Evolutionary conservation across 257 asterid genomes (phyloP).

Genomic region (Handroanthus guayacan): DNA sequence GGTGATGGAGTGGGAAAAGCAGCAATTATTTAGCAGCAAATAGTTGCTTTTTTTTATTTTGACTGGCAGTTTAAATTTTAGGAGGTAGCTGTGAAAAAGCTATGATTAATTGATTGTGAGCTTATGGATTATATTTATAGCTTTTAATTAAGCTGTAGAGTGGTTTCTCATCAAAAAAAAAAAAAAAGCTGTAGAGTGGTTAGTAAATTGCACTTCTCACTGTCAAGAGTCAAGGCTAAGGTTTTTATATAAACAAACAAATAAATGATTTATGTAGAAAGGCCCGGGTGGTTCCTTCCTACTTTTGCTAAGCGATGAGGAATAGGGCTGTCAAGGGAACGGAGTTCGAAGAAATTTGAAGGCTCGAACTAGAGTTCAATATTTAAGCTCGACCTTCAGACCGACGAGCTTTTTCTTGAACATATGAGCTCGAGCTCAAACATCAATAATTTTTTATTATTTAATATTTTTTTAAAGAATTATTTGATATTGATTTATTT

Average conservation of each 20-base stretch:
- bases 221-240: background rate
- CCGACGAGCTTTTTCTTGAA: too few species aligned
- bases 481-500: too few species aligned
- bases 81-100: slow-evolving; percentile 25
- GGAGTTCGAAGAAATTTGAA: too few species aligned
- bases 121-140: background rate
- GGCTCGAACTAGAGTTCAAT: too few species aligned
- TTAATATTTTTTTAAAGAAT: too few species aligned
- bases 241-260: background rate
- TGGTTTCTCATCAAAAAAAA: too few species aligned
- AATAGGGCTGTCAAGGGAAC: too few species aligned
- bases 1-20: slow-evolving; percentile 32
- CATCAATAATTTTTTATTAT: too few species aligned
- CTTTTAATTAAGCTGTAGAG: background rate
- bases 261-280: background rate
- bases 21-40: slow-evolving; percentile 48
- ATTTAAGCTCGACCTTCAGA: too few species aligned
- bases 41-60: slow-evolving; percentile 58
- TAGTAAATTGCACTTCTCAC: background rate
- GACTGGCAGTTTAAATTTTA: slow-evolving; percentile 42
- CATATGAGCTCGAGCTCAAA: too few species aligned
- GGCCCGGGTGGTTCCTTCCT: too few species aligned
- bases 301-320: too few species aligned
- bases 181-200: background rate
- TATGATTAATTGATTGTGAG: background rate